Base-by-base conservation (phyloP, 202 grass and related monocot genomes). In the Musa balbisiana region DNA sequence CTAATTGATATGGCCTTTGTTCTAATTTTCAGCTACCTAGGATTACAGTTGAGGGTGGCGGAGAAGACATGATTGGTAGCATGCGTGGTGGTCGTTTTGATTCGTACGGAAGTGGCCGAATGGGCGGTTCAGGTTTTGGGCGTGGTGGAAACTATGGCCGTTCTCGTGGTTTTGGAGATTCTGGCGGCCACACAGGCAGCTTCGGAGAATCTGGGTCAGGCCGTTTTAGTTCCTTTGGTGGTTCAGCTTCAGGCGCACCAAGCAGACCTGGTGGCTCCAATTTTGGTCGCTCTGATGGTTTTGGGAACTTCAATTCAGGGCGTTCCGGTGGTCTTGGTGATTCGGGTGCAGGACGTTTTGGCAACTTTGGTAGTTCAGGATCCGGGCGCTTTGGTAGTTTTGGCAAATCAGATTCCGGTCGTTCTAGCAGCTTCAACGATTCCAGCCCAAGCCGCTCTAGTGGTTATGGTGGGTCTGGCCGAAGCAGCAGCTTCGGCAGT, bases 331-430 rank as follows among this genome's bases (percentile, higher is more conserved):
- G 24, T 52, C 87, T 72, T 69, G 75, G 56, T 64, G 74, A 76
- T 25, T 55, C 12, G 15, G 52, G 71, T 16, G 26, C 23, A 13
- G 52, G 51, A 14, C 51, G 24, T 11, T 56, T 53, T 55, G 24
- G 52, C 3, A 15, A 22, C 13, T 74, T 74, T 56, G 76, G 62
- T 67, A 62, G 65, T 43, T 78, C 75, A 2, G 11, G 50, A 17
- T 67, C 50, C 0, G 74, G 55, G 24, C 76, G 71, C 25, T 75
- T 77, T 3, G 49, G 59, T 72, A 80, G 78, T 51, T 89, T 81
- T 67, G 87, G 80, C 21, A n/a, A 71, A 1, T 78, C 84, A 8
- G 80, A 76, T 67, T 87, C 82, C 0, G 24, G 80, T 15, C 76
- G 78, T 79, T 76, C 67, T 10, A 69, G 78, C 52, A 69, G 76